Conservation (phyloP, 2,329 filamentous ascomycete species). For the Cadophora sp. region DNA sequence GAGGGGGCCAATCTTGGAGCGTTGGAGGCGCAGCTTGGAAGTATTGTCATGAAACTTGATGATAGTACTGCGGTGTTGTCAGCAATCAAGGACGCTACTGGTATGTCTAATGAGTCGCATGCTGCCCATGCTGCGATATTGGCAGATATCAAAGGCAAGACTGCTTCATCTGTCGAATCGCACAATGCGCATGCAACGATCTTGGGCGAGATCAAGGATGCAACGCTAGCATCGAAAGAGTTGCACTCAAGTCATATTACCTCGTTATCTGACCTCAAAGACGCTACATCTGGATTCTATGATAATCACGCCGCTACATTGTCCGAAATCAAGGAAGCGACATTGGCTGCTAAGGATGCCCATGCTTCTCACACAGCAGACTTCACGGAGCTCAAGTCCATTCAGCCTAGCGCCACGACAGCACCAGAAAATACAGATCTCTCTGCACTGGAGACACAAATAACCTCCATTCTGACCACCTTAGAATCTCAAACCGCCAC, state of each 20-base stretch:
- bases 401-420: constrained; percentile 13
- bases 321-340: constrained; percentile 27
- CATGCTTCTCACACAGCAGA: constrained; percentile 27
- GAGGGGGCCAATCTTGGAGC: constrained; percentile 9
- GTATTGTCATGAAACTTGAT: constrained; percentile 29
- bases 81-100: constrained; percentile 23
- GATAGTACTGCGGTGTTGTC: constrained; percentile 21
- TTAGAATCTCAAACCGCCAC: constrained; percentile 31
- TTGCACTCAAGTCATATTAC: constrained; percentile 24
- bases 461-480: constrained; percentile 31
- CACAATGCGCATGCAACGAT: constrained; percentile 27
- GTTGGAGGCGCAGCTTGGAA: constrained; percentile 26
- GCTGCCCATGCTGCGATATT: constrained; percentile 18
- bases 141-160: constrained; percentile 21
- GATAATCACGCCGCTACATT: constrained; percentile 20
- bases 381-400: constrained; percentile 32
- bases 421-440: constrained; percentile 21
- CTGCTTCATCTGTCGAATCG: constrained; percentile 19
- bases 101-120: constrained; percentile 27
- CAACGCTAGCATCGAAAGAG: constrained; percentile 24
- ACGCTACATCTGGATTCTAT: constrained; percentile 15
- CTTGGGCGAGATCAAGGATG: constrained; percentile 35
- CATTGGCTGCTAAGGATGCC: constrained; percentile 18
- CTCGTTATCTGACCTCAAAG: constrained; percentile 31
- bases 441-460: constrained; percentile 29